Percentiles rank a stretch among this genome's conserved stretches.
These are phyloP conservation scores for Cafeteria roenbergensis DNA, from an alignment of 108 stramenopile genomes.

Conservation along the genomic window DNA sequence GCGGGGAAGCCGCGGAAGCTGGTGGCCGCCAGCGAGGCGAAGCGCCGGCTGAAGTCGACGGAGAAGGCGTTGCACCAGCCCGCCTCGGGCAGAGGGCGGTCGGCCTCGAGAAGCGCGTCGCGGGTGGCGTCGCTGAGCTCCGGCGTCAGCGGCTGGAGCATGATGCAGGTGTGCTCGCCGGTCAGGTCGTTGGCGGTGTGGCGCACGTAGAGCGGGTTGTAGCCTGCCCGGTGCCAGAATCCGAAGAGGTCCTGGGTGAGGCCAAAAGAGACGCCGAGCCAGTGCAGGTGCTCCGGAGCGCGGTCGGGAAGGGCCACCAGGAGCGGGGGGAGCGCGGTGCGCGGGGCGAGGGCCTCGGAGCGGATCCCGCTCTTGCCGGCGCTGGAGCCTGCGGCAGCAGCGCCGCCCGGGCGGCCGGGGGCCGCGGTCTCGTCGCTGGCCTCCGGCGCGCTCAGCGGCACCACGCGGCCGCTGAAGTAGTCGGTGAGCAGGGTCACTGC, in stretches of 20 bases:
- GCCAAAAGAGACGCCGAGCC: slow-evolving; percentile 89
- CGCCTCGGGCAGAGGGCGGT: no score
- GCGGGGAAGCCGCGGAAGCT: slow-evolving; percentile 69
- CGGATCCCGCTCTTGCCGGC: slow-evolving; percentile 43
- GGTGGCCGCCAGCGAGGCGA: slow-evolving; percentile 55
- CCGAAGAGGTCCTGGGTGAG: slow-evolving; percentile 70
- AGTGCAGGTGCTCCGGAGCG: slow-evolving; percentile 74
- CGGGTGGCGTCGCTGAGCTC: no score
- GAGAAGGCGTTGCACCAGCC: slow-evolving; percentile 8
- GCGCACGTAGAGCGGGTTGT: slow-evolving; percentile 78
- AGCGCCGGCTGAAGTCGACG: slow-evolving; percentile 4
- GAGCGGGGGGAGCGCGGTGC: slow-evolving; percentile 87
- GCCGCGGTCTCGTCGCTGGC: slow-evolving; percentile 21
- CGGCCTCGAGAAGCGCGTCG: slow-evolving; percentile 18
- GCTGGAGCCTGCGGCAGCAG: slow-evolving; percentile 5
- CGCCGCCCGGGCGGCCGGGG: no score
- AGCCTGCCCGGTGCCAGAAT: slow-evolving; percentile 77
- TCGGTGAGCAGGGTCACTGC: slow-evolving; percentile 69
- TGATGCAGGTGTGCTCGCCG: slow-evolving; percentile 83
- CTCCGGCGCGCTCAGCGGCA: slow-evolving; percentile 34
- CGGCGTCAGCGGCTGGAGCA: slow-evolving; percentile 70
- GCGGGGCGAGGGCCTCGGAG: slow-evolving; percentile 64
- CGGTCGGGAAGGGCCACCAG: slow-evolving; percentile 69
- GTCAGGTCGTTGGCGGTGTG: slow-evolving; percentile 96
- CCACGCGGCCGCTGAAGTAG: slow-evolving; percentile 79